Conservation (phyloP, 768 basidiomycete genomes). For the Bullera alba region DNA sequence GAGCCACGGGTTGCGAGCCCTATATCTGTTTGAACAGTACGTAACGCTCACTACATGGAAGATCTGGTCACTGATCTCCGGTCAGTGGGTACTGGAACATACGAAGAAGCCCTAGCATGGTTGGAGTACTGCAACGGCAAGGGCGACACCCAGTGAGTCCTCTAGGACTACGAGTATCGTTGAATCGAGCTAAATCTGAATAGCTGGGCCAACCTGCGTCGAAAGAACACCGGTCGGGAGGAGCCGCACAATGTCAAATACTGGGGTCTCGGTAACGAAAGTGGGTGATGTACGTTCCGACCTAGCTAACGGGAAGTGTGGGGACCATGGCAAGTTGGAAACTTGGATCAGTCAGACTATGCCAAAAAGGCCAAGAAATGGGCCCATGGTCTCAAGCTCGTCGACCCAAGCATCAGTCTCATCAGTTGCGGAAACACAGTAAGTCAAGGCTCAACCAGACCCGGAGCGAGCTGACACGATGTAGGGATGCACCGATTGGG, state of each 20-base stretch:
- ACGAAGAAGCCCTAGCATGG: slow-evolving; percentile 58
- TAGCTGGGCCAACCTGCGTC: slow-evolving; percentile 55
- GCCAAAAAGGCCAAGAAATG: slow-evolving; percentile 56
- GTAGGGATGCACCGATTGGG: slow-evolving; percentile 44
- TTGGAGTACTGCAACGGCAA: slow-evolving; percentile 60
- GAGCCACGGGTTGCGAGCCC: slow-evolving; percentile 53
- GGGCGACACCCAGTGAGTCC: slow-evolving; percentile 44
- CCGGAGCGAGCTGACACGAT: slow-evolving; percentile 11
- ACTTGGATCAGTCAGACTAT: slow-evolving; percentile 56
- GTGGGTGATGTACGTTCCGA: slow-evolving; percentile 35
- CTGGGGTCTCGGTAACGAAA: slow-evolving; percentile 53
- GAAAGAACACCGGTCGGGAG: slow-evolving; percentile 54
- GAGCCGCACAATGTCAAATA: slow-evolving; percentile 55
- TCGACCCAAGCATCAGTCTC: slow-evolving; percentile 56
- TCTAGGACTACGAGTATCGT: background rate
- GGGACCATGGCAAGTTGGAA: slow-evolving; percentile 53
- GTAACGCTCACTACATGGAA: slow-evolving; percentile 3
- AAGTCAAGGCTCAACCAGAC: background rate
- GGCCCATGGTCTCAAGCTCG: slow-evolving; percentile 57
- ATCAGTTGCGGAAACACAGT: slow-evolving; percentile 53
- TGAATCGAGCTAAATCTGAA: slow-evolving; percentile 30
- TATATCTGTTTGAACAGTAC: slow-evolving; percentile 56
- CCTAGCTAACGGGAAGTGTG: slow-evolving; percentile 21
- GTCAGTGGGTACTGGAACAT: slow-evolving; percentile 57
- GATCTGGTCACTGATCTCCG: slow-evolving; percentile 2